Evolutionary conservation across 2,329 filamentous ascomycete species (phyloP), one percentile per base, ranked within the genome.

Genomic region (Podosphaera fusca): DNA sequence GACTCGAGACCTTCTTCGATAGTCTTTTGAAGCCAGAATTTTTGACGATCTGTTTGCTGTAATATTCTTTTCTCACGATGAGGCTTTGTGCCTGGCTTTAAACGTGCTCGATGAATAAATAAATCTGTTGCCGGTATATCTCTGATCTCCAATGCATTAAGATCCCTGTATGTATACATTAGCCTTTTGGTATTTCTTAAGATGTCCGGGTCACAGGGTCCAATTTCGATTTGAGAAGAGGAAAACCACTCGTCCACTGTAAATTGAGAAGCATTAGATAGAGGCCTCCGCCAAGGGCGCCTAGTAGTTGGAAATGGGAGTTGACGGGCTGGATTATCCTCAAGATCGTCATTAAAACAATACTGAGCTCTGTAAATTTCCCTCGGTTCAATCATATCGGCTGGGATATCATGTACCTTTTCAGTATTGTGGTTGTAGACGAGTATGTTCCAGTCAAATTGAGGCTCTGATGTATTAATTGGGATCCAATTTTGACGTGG

Each of bases 21-120:
- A 33, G 50, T 10, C n/a, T 53, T 53, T 14, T 53, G 50, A 34
- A 53, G 50, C 50, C 50, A 53, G 36, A 53, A 53, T 5, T 53
- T 53, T 14, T 53, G 50, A 36, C 50, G 50, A 53, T 53, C 31
- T 53, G 50, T 35, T 35, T 53, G 50, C 35, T 53, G 50, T 35
- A 53, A 35, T 12, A 35, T 53, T 5, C 12, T 53, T 29, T 36
- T 53, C 29, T 36, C 33, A 29, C 50, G 50, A 36, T 53, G 33
- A 34, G 50, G 50, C 50, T 53, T 53, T 8, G 35, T 14, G 33
- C 50, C 33, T 14, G 50, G 10, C 21, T 53, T 53, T 14, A 35
- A 29, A 35, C 47, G 47, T 29, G 29, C 47, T 30, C 47, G n/a
- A 47, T 53, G 50, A 14, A 53, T 35, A 21, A 53, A 36, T 31